phyloP scores from a whole-genome alignment of 441 rosid genomes.

The Kokia cookei region DNA sequence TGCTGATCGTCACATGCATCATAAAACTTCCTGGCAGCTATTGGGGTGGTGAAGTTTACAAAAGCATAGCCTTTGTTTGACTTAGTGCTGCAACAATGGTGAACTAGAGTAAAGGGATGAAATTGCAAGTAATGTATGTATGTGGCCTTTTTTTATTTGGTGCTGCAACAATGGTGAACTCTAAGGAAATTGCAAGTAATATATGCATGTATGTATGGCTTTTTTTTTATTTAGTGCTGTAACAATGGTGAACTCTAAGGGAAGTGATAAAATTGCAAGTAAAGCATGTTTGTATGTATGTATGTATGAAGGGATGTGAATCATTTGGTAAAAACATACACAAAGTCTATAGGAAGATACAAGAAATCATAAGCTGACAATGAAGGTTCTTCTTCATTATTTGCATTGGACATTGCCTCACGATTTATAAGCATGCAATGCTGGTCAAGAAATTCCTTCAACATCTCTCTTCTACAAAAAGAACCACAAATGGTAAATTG shows the following conservation, averaged over 20 bases:
- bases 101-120: too few species aligned
- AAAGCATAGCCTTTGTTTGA: conserved; percentile 72
- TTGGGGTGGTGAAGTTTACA: conserved; percentile 55
- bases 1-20: conserved; percentile 24
- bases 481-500: neutral
- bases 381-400: neutral
- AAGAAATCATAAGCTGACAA: conserved; percentile 59
- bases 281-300: too few species aligned
- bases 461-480: conserved; percentile 44
- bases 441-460: conserved; percentile 47
- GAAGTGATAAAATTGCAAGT: too few species aligned
- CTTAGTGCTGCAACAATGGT: conserved; percentile 23
- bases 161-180: conserved; percentile 21
- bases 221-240: too few species aligned
- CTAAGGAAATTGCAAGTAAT: too few species aligned
- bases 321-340: conserved; percentile 20
- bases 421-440: conserved; percentile 42
- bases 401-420: conserved; percentile 2
- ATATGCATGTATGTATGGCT: too few species aligned
- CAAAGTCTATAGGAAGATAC: conserved; percentile 62
- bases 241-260: too few species aligned
- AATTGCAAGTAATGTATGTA: too few species aligned
- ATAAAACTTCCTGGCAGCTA: conserved; percentile 42
- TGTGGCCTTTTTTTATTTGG: conserved; percentile 48
- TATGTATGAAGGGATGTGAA: too few species aligned